Conservation (phyloP, 2,329 filamentous ascomycete genomes). For the Penicillium nordicum region DNA sequence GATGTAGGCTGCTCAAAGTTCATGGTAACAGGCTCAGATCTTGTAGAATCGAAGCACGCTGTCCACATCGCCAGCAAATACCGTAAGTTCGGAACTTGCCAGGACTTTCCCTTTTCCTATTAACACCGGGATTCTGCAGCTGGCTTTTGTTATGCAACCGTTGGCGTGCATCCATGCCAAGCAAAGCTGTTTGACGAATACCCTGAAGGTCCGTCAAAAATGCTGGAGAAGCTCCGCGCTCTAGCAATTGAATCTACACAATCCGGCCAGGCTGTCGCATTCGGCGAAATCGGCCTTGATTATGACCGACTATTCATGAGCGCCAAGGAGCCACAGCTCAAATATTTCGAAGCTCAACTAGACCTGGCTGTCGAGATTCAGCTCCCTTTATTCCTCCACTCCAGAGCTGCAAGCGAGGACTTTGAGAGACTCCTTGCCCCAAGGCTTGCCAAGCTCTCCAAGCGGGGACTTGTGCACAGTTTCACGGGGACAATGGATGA, state of each 20-base stretch:
- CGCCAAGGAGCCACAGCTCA: conserved; percentile 72
- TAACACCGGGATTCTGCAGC: conserved; percentile 47
- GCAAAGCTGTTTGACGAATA: conserved; percentile 71
- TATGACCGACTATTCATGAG: conserved; percentile 89
- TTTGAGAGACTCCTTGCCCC: conserved; percentile 70
- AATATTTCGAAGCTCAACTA: conserved; percentile 81
- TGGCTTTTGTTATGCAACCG: conserved; percentile 79
- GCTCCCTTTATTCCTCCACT: conserved; percentile 88
- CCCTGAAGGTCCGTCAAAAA: conserved; percentile 42
- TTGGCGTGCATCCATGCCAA: conserved; percentile 90
- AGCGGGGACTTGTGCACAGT: conserved; percentile 82
- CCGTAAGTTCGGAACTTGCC: conserved; percentile 52
- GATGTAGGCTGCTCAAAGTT: conserved; percentile 82
- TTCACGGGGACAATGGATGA: conserved; percentile 88
- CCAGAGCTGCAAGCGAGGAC: conserved; percentile 78
- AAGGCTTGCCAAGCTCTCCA: conserved; percentile 63
- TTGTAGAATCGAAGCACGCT: conserved; percentile 72
- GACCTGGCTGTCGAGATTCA: conserved; percentile 72
- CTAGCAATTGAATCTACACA: conserved; percentile 61
- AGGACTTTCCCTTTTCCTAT: background rate
- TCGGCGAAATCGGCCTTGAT: conserved; percentile 94
- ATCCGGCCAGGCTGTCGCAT: conserved; percentile 65
- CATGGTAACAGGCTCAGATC: conserved; percentile 88
- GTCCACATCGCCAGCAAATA: conserved; percentile 70
- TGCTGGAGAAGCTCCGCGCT: conserved; percentile 57